phyloP scores from a whole-genome alignment of 176 grass and related monocot species.

The Otatea glauca region DNA sequence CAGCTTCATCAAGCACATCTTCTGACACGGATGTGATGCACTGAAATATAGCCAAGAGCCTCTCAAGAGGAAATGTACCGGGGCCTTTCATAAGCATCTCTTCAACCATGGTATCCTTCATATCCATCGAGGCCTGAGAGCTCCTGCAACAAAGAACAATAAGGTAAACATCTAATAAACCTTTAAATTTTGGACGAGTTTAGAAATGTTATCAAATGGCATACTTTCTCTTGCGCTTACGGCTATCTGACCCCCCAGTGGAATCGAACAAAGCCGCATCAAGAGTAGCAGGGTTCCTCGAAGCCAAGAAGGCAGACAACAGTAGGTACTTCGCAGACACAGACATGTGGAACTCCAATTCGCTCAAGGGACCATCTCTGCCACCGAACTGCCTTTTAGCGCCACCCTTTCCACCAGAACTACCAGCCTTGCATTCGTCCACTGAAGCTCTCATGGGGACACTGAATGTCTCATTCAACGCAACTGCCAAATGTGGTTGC shows the following conservation, averaged over 20 bases:
- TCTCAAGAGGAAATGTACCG: conserved; percentile 90
- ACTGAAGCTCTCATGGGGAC: conserved; percentile 57
- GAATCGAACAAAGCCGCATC: conserved; percentile 94
- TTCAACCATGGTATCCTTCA: conserved; percentile 66
- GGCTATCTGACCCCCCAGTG: conserved; percentile 69
- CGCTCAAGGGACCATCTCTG: conserved; percentile 44
- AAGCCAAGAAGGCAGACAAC: conserved; percentile 89
- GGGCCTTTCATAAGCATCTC: conserved; percentile 93
- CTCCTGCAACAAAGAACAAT: conserved; percentile 56
- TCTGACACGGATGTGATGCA: conserved; percentile 89
- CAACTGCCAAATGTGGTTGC: conserved; percentile 72
- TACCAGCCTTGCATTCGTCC: conserved; percentile 38
- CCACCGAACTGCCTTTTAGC: conserved; percentile 54
- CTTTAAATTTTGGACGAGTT: background rate
- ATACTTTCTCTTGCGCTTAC: conserved; percentile 87
- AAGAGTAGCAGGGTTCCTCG: conserved; percentile 82
- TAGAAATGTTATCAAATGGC: background rate
- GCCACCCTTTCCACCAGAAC: conserved; percentile 46
- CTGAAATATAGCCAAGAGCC: conserved; percentile 96
- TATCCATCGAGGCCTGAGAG: conserved; percentile 61
- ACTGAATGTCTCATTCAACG: conserved; percentile 81
- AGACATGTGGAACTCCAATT: conserved; percentile 94
- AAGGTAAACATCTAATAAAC: conserved; percentile 27
- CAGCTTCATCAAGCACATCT: conserved; percentile 55
- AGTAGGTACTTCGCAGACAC: conserved; percentile 85